Evolutionary conservation across 2,329 filamentous ascomycete genomes (phyloP), one percentile per base, ranked within the genome.

Genomic region (Neofusicoccum umdonicola): DNA sequence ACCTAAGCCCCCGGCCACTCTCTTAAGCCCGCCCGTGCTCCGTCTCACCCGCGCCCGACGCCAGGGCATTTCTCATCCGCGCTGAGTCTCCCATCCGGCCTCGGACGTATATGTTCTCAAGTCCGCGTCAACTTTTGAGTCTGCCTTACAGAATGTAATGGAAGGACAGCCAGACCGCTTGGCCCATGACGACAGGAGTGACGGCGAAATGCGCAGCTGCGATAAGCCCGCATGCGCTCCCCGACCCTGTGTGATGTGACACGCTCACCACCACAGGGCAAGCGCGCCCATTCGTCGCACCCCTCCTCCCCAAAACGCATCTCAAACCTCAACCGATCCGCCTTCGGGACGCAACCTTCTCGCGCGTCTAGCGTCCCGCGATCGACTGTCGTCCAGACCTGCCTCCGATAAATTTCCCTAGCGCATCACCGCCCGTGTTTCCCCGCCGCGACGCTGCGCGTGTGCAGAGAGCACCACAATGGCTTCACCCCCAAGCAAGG

Each of bases 301-400:
- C 52, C 3, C 13, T 3, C 22, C 7, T 41, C 52, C 37, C 31
- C 41, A 42, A 56, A 60, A 58, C 56, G 22, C 41, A 35, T 13
- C 56, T 60, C 41, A 60, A 58, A 58, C 54, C 54, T 44, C 54
- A 58, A 45, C 27, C 37, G 39, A 58, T 58, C 54, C 39, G 27
- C 41, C 19, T 35, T 35, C 56, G 27, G 27, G 4, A 45, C 42
- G 27, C 45, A 51, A 62, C 22, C 19, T 22, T 22, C 22, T 22
- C n/a, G 9, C 13, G 13, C 42, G 15, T 57, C 51, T 45, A 12
- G 12, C 54, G 31, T 41, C 35, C 48, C n/a, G 22, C 37, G 37
- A 54, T 45, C 60, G 60, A 35, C 22, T 34, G 13, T 1, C 60
- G 15, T 22, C 47, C 17, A 42, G 47, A 41, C 58, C 47, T 12